phyloP scores from a whole-genome alignment of 257 asterid genomes.

The Nicotiana tomentosiformis region DNA sequence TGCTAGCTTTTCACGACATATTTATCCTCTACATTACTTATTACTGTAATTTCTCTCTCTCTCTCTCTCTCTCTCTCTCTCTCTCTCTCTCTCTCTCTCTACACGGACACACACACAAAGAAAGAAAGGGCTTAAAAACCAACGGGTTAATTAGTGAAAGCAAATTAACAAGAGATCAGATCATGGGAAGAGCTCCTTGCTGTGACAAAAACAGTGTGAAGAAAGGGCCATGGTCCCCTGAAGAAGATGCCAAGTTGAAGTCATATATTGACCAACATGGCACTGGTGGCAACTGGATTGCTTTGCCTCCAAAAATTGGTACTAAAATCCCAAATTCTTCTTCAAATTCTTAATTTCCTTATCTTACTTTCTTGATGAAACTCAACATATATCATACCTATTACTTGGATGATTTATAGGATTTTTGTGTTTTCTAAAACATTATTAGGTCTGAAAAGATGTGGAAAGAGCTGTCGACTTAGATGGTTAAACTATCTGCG shows the following conservation, averaged over 20 bases:
- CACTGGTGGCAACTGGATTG: constrained; percentile 78
- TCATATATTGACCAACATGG: constrained; percentile 60
- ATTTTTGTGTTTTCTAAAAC: neutral
- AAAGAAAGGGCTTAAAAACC: neutral
- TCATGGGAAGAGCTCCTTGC: constrained; percentile 77
- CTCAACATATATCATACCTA: neutral
- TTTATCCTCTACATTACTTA: constrained; percentile 23
- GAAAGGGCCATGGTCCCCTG: constrained; percentile 82
- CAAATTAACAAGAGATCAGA: neutral
- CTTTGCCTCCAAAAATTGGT: constrained; percentile 75
- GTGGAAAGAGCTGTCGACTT: constrained; percentile 72
- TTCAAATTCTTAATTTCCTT: neutral
- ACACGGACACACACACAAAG: neutral
- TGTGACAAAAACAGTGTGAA: constrained; percentile 76
- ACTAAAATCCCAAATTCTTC: neutral
- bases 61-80: neutral
- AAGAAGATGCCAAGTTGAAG: constrained; percentile 65
- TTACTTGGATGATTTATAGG: neutral
- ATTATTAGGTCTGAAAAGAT: constrained; percentile 54
- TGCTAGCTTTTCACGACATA: neutral
- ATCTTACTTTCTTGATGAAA: neutral
- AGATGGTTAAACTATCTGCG: constrained; percentile 73
- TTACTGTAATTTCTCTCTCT: constrained; percentile 10
- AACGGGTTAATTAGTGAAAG: neutral
- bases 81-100: neutral